Evolutionary conservation across 2,329 filamentous ascomycete genomes (phyloP), one percentile per base, ranked within the genome.

Genomic region (Colletotrichum cordylinicola): DNA sequence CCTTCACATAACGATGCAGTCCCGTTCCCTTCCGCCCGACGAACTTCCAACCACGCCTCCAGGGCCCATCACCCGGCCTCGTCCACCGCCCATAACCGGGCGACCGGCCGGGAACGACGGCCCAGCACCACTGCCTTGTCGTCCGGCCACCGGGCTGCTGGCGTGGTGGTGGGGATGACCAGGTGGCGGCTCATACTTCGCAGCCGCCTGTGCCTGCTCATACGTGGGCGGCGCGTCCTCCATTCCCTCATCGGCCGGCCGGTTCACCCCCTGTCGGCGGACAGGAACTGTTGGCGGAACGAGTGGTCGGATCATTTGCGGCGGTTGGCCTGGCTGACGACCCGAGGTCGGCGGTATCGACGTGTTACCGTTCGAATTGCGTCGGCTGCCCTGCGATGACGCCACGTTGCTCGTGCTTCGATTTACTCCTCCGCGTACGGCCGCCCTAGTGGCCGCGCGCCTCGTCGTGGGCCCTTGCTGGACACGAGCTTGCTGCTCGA

Each of bases 401-500:
- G 74, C 24, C 4, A 52, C 48, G 31, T 68, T 77, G 31, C 66
- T 70, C 18, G 66, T 74, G 69, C 77, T 78, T 61, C 66, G 74
- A 60, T 61, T 72, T 18, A 52, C 31, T 2, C 78, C 70, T 71
- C 67, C 78, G 64, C 72, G 75, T 9, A 21, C 79, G 56, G 67
- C 80, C 61, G 58, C 78, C 33, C 74, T 76, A 1, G 33, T 68
- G n/a, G 78, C 78, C 64, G 79, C 72, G 68, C 82, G 77, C 62
- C 77, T 78, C 56, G 80, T 70, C 18, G 78, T 80, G 5, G 67
- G 78, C 43, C 81, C 81, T 67, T 85, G 83, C 52, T 76, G 74
- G 27, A 76, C n/a, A 8, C 86, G 85, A 8, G 86, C 90, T 81
- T 93, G 91, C 78, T 92, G 91, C 79, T 94, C 91, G 72, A 96